Base-by-base conservation (phyloP, 257 asterid species). In the Solanum gandarillasii region DNA sequence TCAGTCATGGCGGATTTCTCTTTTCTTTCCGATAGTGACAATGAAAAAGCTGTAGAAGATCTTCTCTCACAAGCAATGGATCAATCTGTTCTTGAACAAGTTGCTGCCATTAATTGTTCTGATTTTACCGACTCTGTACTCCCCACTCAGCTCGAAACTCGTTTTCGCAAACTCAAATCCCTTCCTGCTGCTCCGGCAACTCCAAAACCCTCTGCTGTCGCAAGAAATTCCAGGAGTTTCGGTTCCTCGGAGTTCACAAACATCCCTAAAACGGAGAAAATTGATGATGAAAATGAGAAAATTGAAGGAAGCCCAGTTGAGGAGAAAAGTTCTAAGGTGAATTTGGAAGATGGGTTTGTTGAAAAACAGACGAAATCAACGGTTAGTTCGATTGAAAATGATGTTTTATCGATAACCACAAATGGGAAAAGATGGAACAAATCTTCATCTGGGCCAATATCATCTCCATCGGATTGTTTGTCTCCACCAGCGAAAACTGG, bases 151-250 rank as follows among this genome's bases (percentile, higher is more conserved):
- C 92, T 95, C 43, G 98, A 95, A 87, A 58, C 95, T 43, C 97
- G 99, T 14, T 95, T 97, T 65, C 98, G 87, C 11, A 95, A 91
- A 92, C 98, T 97, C 87, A 97, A 95, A 87, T 94, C 98, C 11
- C 91, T 94, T 89, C 98, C 99, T 4, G 79, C 96, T 23, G 34
- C 34, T 76, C 34, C 55, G 5, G 81, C 90, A 48, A 68, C 90
- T 34, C 39, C 91, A 32, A 95, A 91, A 8, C 90, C 95, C 79
- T 12, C 25, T 2, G 9, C 29, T 78, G 41, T 71, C 35, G 21
- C 71, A 91, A 75, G 83, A 85, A 36, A 91, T 9, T 75, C 91
- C 0, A 90, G 46, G 83, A 91, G 92, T 92, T 89, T 89, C 90
- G 83, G 81, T 76, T 89, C 58, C 78, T 41, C 93, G 2, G 83